These are phyloP conservation scores for Candida corydali DNA, from an alignment of 805 yeast species.

Conservation along the genomic window DNA sequence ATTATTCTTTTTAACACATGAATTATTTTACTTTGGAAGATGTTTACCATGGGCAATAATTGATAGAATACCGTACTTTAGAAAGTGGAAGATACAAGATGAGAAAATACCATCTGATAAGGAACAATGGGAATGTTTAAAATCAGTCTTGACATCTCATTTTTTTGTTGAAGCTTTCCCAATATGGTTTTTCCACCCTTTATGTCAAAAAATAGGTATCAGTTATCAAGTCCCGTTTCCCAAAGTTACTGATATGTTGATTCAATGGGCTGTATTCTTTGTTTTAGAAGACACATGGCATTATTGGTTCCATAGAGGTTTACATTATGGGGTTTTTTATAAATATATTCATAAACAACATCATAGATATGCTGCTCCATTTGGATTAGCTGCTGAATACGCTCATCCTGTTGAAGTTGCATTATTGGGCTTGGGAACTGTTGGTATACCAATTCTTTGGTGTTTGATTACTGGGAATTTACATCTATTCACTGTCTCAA, in stretches of 20 bases:
- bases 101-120: constrained; percentile 47
- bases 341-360: constrained; percentile 58
- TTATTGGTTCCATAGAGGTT: constrained; percentile 54
- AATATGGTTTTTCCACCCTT: constrained; percentile 60
- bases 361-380: constrained; percentile 60
- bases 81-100: constrained; percentile 52
- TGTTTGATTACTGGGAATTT: constrained; percentile 43
- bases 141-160: constrained; percentile 53
- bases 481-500: constrained; percentile 50
- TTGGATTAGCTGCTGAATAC: constrained; percentile 58
- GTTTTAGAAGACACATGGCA: constrained; percentile 58
- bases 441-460: constrained; percentile 55
- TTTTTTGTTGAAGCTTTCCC: constrained; percentile 58
- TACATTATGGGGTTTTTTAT: constrained; percentile 54
- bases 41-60: constrained; percentile 57
- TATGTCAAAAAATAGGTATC: constrained; percentile 47
- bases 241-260: constrained; percentile 31
- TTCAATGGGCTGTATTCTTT: constrained; percentile 48
- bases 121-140: constrained; percentile 62
- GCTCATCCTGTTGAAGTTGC: constrained; percentile 59
- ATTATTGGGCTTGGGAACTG: constrained; percentile 56
- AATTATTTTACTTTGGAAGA: constrained; percentile 54
- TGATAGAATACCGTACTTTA: constrained; percentile 49
- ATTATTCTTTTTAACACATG: constrained; percentile 51
- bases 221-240: constrained; percentile 54